A percentile compares a stretch with the other conserved stretches of the same genome.
phyloP scores from a whole-genome alignment of 441 rosid species.

The Heliophila coronopifolia region DNA sequence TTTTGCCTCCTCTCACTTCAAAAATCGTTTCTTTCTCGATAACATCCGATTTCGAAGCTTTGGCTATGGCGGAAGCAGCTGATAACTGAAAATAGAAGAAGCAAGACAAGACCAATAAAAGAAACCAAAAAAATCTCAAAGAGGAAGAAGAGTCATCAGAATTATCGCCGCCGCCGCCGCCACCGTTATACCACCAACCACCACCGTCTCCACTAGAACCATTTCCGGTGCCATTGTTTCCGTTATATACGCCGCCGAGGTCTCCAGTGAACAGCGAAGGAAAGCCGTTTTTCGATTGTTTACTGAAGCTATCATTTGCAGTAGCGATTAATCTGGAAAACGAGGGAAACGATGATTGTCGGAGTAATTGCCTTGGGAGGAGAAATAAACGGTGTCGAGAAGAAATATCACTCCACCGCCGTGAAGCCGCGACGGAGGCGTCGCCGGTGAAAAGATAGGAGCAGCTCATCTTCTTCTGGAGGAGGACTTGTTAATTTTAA shows the following conservation, averaged over 20 bases:
- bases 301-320: constrained; percentile 3
- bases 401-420: constrained; percentile 10
- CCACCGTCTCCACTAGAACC: constrained; percentile 30
- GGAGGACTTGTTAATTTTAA: not conserved
- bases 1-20: constrained; percentile 72
- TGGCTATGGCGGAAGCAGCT: constrained; percentile 38
- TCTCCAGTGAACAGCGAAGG: constrained; percentile 4
- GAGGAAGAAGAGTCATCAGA: constrained; percentile 27
- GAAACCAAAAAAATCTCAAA: constrained; percentile 26
- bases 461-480: constrained; percentile 25
- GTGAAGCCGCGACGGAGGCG: constrained; percentile 12
- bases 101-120: constrained; percentile 32
- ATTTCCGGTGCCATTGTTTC: constrained; percentile 23
- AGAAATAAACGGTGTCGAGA: constrained; percentile 8
- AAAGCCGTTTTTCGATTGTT: constrained; percentile 6
- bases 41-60: constrained; percentile 17
- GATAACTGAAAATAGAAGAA: constrained; percentile 37
- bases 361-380: constrained; percentile 22
- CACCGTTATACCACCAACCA: constrained; percentile 32
- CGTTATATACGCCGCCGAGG: constrained; percentile 22
- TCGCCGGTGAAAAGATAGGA: constrained; percentile 25
- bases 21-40: constrained; percentile 38
- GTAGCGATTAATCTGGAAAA: constrained; percentile 6
- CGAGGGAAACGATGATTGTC: not conserved
- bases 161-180: constrained; percentile 42